Evolutionary conservation across 2,329 filamentous ascomycete species (phyloP), one percentile per base, ranked within the genome.

Genomic region (Neophaeococcomyces aloes): DNA sequence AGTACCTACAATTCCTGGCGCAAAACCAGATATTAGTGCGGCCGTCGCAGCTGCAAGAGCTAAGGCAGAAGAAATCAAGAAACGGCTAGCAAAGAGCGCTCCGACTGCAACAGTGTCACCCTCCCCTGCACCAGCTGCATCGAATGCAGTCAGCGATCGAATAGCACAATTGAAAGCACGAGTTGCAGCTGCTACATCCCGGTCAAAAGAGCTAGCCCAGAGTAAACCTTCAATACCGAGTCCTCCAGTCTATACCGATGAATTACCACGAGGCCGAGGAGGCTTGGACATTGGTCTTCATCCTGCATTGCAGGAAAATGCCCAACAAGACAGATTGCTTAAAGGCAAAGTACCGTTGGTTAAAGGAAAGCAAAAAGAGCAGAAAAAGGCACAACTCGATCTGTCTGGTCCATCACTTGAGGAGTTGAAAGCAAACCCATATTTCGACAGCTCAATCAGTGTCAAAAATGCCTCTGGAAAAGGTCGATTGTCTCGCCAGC

Each of bases 131-230:
- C 59, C 58, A 48, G 64, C n/a, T 45, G 57, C 23, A 40, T 49
- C 38, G 39, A 75, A 57, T 72, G 78, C 55, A 56, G 71, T 36
- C 68, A 77, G 51, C 71, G 80, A 58, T 72, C 86, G 63, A 71
- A 76, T 89, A 52, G 86, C 85, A 37, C 81, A 83, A 33, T 74
- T 93, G 59, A 88, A 83, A 62, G 84, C 84, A 18, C 76, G 85
- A 54, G 82, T 91, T 10, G 82, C 83, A 37, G 83, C 83, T 38
- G 83, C 84, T 42, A 82, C 85, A 36, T 68, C 67, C 23, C 69
- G 66, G 57, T 63, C 65, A 31, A 62, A 61, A 29, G 53, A 64
- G 14, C 52, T 64, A 15, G 56, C 63, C n/a, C 58, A 66, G 53
- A 61, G 67, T 61, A 62, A 76, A 69, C 49, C 66, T 48, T 56